A percentile compares a stretch with the other conserved stretches of the same genome.
Evolutionary conservation across 148 eudicot genomes (phyloP).

Genomic region (Drosera capensis): DNA sequence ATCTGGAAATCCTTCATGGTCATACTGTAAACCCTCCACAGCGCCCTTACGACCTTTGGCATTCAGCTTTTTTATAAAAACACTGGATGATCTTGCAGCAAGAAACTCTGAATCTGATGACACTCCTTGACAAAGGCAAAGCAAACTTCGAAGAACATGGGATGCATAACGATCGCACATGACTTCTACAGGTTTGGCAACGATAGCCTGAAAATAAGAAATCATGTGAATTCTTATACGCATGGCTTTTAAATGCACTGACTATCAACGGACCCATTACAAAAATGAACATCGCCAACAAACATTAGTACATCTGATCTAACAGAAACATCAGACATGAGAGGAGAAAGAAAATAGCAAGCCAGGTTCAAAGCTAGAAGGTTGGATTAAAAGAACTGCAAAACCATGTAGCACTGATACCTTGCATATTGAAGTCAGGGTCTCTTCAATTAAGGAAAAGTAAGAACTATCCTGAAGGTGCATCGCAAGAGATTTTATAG

Average conservation of each 20-base stretch:
- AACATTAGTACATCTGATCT: no score
- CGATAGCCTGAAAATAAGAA: constrained; percentile 39
- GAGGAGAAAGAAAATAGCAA: no score
- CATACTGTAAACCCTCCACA: constrained; percentile 16
- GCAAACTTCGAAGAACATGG: constrained; percentile 86
- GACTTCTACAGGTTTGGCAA: constrained; percentile 48
- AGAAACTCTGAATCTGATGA: constrained; percentile 52
- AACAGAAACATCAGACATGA: no score
- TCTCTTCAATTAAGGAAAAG: constrained; percentile 43
- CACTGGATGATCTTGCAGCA: constrained; percentile 42
- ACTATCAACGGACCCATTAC: no score
- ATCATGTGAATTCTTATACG: no score
- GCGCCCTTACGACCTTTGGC: constrained; percentile 21
- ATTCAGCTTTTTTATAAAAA: constrained; percentile 57
- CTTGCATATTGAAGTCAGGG: constrained; percentile 56
- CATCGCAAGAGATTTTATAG: constrained; percentile 55
- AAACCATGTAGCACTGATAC: constrained; percentile 22
- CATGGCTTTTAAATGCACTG: no score
- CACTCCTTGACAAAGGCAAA: constrained; percentile 87
- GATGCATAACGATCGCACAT: constrained; percentile 86
- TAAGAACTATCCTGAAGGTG: constrained; percentile 53
- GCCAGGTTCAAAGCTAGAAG: no score
- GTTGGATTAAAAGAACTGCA: no score
- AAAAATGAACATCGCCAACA: no score
- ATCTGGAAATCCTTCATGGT: constrained; percentile 57